Base-by-base conservation (phyloP, 2,329 filamentous ascomycete species). In the Colletotrichum incanum region DNA sequence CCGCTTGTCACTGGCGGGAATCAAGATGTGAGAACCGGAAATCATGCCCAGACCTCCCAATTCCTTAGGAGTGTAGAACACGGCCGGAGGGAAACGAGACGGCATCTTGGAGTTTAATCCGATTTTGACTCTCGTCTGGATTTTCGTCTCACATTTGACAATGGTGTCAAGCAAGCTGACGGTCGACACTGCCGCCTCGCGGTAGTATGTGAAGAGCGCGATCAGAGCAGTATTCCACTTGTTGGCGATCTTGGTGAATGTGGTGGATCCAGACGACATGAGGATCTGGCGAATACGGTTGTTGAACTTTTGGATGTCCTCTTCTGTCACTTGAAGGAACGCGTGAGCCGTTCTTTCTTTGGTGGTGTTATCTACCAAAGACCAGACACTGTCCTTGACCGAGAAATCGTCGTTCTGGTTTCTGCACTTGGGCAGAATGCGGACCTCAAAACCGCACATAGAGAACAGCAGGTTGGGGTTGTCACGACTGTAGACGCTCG, bases 191-290 rank as follows among this genome's bases (percentile, higher is more conserved):
- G 96, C 96, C 59, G 96, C 96, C 81, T 99, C 96, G 81, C 96
- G 94, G 80, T 99, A 99, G 83, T 99, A 99, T 0, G 96, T 98
- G 84, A 99, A 99, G 34, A 99, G 89, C 0, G 96, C 95, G 78
- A 99, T 99, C 76, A 99, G 84, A 1, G 94, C 96, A 0, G 96
- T 99, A 83, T 99, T 99, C 96, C 97, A 99, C 85, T 99, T 99
- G 85, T 99, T 99, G 58, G 97, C 96, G 79, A 99, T 99, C 89
- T 99, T 99, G 56, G 96, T 99, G 84, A 99, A 99, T 0, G 96
- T 99, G 0, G 96, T 99, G 6, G 94, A 98, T n/a, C 96, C 97
- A 71, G 96, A 98, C 14, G 96, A 98, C 96, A 99, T 99, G 68
- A 99, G 88, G 80, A 99, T 99, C 79, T 99, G 96, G 72, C 96